These are phyloP conservation scores for Boletellus ananas DNA, from an alignment of 768 basidiomycete species.

Conservation along the genomic window DNA sequence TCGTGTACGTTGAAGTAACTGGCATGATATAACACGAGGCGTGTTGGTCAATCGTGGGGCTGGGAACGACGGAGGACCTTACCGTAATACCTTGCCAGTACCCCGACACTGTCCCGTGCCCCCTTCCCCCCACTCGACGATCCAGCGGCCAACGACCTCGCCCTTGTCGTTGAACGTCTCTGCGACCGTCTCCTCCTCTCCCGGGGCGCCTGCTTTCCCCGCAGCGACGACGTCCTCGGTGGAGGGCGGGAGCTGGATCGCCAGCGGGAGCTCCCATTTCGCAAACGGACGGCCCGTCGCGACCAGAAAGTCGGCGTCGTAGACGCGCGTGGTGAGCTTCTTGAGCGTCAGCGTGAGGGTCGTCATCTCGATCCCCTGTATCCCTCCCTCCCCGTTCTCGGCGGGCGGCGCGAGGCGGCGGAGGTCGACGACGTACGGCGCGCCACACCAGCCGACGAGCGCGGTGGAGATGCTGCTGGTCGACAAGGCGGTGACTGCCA, in stretches of 20 bases:
- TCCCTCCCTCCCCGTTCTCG: slow-evolving; percentile 37
- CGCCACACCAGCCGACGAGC: slow-evolving; percentile 66
- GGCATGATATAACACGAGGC: neutral
- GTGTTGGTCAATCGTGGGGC: too few relatives aligned
- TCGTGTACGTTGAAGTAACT: slow-evolving; percentile 55
- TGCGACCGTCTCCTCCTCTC: slow-evolving; percentile 73
- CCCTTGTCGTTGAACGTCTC: slow-evolving; percentile 64
- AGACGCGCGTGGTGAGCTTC: slow-evolving; percentile 64
- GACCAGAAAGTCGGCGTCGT: slow-evolving; percentile 69
- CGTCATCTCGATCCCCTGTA: slow-evolving; percentile 63
- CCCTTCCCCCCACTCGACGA: slow-evolving; percentile 69
- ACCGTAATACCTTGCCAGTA: slow-evolving; percentile 68
- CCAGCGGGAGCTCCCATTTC: slow-evolving; percentile 71
- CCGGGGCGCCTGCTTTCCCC: slow-evolving; percentile 35
- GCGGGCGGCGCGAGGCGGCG: slow-evolving; percentile 46
- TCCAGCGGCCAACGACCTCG: slow-evolving; percentile 67
- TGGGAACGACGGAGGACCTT: slow-evolving; percentile 17
- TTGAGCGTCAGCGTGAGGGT: slow-evolving; percentile 60
- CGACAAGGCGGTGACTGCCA: slow-evolving; percentile 66
- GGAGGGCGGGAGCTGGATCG: slow-evolving; percentile 42
- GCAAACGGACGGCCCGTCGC: slow-evolving; percentile 68
- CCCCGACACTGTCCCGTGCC: slow-evolving; percentile 61
- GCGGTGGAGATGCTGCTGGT: slow-evolving; percentile 74
- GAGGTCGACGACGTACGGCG: slow-evolving; percentile 69
- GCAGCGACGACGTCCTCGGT: slow-evolving; percentile 32